Conservation (phyloP, 768 basidiomycete species). For the Tylopilus intermedius region DNA sequence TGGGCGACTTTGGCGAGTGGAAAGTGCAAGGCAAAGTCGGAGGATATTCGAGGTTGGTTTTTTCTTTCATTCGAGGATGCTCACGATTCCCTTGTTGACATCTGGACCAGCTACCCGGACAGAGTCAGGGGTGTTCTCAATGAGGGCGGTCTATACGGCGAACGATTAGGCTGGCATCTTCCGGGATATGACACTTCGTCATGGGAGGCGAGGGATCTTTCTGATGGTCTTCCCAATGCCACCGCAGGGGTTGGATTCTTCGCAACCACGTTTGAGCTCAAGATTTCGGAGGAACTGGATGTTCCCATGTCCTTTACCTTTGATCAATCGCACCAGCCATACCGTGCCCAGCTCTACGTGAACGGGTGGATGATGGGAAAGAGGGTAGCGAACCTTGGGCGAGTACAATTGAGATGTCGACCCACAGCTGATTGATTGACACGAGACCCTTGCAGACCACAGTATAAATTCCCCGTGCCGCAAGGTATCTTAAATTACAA, state of each 20-base stretch:
- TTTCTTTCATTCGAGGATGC: not conserved
- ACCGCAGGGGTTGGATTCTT: conserved; percentile 78
- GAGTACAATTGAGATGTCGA: conserved; percentile 14
- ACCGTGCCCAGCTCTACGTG: conserved; percentile 69
- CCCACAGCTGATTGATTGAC: not conserved
- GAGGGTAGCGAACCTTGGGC: conserved; percentile 67
- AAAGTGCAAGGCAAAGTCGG: conserved; percentile 74
- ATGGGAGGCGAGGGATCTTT: conserved; percentile 56
- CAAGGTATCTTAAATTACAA: conserved; percentile 73
- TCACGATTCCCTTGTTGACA: not conserved
- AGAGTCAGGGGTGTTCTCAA: conserved; percentile 65
- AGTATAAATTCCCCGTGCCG: conserved; percentile 78
- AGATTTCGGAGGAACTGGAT: conserved; percentile 57
- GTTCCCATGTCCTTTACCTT: conserved; percentile 70
- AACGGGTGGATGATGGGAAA: conserved; percentile 93
- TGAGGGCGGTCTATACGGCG: conserved; percentile 69
- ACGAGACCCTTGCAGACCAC: conserved; percentile 45
- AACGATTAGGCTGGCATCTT: conserved; percentile 70
- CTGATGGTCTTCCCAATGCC: conserved; percentile 51
- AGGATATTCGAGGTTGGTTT: conserved; percentile 58
- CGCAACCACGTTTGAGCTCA: conserved; percentile 63
- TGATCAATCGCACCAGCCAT: conserved; percentile 57
- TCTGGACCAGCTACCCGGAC: conserved; percentile 59
- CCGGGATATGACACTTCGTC: conserved; percentile 60
- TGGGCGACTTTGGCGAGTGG: conserved; percentile 58